Conservation (phyloP, 129 eudicot species). For the Saposhnikovia divaricata region DNA sequence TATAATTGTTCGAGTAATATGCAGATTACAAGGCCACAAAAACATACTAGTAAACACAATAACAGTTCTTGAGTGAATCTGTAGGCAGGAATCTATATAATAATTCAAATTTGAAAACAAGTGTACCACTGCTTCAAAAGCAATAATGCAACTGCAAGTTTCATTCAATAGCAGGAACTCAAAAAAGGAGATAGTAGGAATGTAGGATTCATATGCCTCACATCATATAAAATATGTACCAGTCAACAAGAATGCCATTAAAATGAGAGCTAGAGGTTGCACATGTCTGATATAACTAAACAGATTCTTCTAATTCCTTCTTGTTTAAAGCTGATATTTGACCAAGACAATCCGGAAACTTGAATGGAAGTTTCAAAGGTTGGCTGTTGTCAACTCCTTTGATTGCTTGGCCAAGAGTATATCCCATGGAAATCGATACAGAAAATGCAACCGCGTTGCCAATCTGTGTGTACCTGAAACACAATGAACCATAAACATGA, state of each 20-base stretch:
- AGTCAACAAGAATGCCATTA: background rate
- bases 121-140: background rate
- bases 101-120: too few species aligned
- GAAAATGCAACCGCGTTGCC: conserved; percentile 10
- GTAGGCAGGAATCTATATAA: too few species aligned
- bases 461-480: conserved; percentile 2
- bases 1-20: too few species aligned
- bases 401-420: background rate
- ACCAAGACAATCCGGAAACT: conserved; percentile 4
- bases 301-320: background rate
- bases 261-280: background rate
- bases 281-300: background rate
- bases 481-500: background rate
- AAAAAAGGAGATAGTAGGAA: too few species aligned
- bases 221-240: too few species aligned
- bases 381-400: conserved; percentile 1
- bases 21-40: too few species aligned
- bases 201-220: too few species aligned
- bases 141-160: background rate
- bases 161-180: too few species aligned
- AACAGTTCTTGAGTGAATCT: too few species aligned
- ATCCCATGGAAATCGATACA: conserved; percentile 2
- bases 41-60: too few species aligned
- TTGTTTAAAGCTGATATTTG: background rate
- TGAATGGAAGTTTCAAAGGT: background rate